phyloP scores from a whole-genome alignment of 306 rosid species.

The Crotalaria pallida region DNA sequence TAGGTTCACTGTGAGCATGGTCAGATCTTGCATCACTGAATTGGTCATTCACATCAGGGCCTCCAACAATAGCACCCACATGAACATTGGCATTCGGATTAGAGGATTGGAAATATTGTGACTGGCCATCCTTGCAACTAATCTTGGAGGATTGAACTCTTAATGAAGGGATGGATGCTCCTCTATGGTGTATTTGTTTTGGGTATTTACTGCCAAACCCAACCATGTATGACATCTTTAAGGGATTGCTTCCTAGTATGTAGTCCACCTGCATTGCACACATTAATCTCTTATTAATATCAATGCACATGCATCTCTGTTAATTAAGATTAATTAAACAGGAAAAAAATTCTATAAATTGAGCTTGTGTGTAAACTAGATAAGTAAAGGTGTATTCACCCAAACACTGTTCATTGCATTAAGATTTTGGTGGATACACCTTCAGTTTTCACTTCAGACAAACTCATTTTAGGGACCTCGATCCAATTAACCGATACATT shows the following conservation, averaged over 20 bases:
- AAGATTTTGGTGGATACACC: no score
- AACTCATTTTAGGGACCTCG: no score
- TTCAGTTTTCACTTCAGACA: no score
- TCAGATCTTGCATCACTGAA: slow-evolving; percentile 63
- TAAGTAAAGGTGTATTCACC: no score
- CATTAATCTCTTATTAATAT: background rate
- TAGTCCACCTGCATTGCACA: slow-evolving; percentile 57
- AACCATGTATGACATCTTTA: slow-evolving; percentile 70
- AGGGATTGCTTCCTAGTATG: slow-evolving; percentile 70
- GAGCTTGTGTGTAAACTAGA: no score
- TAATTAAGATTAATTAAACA: no score
- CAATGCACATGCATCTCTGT: no score
- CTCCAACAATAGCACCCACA: slow-evolving; percentile 83
- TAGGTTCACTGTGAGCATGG: slow-evolving; percentile 65
- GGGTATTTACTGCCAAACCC: slow-evolving; percentile 76
- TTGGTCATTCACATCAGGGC: slow-evolving; percentile 60
- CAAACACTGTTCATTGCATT: no score
- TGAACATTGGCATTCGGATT: slow-evolving; percentile 62
- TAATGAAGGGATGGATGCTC: slow-evolving; percentile 72
- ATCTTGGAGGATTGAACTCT: slow-evolving; percentile 39
- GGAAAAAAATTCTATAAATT: no score
- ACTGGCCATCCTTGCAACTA: slow-evolving; percentile 57
- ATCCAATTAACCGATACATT: no score
- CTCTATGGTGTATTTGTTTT: slow-evolving; percentile 69
- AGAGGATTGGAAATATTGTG: slow-evolving; percentile 36